Conservation (phyloP, 345 rosid genomes). For the Camelina hispida region DNA sequence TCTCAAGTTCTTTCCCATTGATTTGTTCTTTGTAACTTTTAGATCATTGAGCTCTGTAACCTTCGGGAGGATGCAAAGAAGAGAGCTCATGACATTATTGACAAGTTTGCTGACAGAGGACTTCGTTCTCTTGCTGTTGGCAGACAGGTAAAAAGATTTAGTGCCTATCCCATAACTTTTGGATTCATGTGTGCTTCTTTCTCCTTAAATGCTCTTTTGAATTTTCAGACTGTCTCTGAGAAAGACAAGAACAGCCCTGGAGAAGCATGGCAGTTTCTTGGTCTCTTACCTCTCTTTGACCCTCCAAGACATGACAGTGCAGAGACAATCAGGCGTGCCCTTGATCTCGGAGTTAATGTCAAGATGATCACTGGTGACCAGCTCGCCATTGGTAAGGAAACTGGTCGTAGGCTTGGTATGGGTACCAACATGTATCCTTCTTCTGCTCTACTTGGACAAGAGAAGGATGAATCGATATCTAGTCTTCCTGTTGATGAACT, state of each 20-base stretch:
- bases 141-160: constrained; percentile 56
- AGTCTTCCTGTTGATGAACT: constrained; percentile 78
- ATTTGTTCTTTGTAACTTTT: background rate
- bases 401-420: constrained; percentile 96
- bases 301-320: constrained; percentile 99
- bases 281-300: constrained; percentile 89
- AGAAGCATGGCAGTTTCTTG: constrained; percentile 86
- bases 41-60: constrained; percentile 79
- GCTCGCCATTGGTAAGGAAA: constrained; percentile 90
- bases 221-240: constrained; percentile 60
- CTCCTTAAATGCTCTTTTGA: background rate
- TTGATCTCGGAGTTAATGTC: constrained; percentile 84
- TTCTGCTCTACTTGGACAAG: constrained; percentile 79
- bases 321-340: constrained; percentile 87
- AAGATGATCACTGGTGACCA: constrained; percentile 99
- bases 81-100: constrained; percentile 80
- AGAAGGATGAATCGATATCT: constrained; percentile 57
- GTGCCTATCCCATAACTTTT: background rate
- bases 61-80: constrained; percentile 62
- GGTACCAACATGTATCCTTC: constrained; percentile 98
- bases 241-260: constrained; percentile 73
- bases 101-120: constrained; percentile 86
- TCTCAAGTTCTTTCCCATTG: background rate
- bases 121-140: constrained; percentile 80
- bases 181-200: constrained; percentile 19